phyloP scores from a whole-genome alignment of 306 rosid species.

The Quercus glauca region DNA sequence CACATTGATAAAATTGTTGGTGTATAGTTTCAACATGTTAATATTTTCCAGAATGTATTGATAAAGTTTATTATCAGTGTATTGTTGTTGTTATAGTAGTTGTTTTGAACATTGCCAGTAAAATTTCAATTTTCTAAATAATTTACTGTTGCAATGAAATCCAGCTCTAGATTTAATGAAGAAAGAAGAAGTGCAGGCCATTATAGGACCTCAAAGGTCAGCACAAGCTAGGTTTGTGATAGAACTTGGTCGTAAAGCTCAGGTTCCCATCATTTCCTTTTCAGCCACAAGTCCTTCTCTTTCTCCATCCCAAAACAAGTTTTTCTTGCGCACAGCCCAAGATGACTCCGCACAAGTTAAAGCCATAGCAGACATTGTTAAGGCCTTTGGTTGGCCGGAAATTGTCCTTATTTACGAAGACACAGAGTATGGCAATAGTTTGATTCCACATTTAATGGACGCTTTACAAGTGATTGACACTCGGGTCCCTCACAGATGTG shows the following conservation, averaged over 20 bases:
- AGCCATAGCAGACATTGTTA: constrained; percentile 27
- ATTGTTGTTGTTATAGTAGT: too few species aligned
- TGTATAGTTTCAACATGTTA: too few species aligned
- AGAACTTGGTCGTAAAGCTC: constrained; percentile 19
- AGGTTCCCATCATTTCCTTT: constrained; percentile 31
- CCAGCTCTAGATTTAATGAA: constrained; percentile 25
- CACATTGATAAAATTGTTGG: too few species aligned
- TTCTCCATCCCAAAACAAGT: constrained; percentile 25
- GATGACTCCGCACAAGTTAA: constrained; percentile 21
- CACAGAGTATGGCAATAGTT: constrained; percentile 34
- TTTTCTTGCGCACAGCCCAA: constrained; percentile 27
- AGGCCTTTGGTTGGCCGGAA: constrained; percentile 29
- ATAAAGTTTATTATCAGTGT: too few species aligned
- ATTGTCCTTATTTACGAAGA: constrained; percentile 39
- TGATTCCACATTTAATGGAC: constrained; percentile 27
- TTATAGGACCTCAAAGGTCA: constrained; percentile 35
- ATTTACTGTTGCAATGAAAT: neutral
- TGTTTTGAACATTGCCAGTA: neutral
- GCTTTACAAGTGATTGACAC: constrained; percentile 21
- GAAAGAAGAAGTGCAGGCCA: constrained; percentile 29
- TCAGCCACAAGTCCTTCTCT: constrained; percentile 39
- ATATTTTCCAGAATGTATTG: too few species aligned
- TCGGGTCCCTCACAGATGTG: constrained; percentile 7
- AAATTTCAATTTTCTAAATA: neutral
- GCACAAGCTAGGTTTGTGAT: constrained; percentile 30